These are phyloP conservation scores for Aristolochia contorta DNA, from an alignment of 164 flowering plant genomes.

Conservation along the genomic window DNA sequence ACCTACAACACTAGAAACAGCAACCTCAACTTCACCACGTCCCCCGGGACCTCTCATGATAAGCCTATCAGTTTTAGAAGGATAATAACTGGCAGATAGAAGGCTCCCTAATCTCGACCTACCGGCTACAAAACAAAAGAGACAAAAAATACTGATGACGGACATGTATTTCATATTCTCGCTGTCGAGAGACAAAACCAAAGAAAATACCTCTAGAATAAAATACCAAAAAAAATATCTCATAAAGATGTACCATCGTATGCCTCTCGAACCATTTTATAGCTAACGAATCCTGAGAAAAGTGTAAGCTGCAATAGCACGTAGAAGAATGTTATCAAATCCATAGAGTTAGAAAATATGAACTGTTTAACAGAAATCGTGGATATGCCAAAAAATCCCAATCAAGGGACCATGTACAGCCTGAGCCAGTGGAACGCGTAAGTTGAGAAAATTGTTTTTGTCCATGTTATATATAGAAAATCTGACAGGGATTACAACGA, in stretches of 20 bases:
- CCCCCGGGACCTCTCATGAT: constrained; percentile 99
- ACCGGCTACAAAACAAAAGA: constrained; percentile 49
- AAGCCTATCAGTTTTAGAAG: constrained; percentile 71
- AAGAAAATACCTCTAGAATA: neutral
- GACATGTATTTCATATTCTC: neutral
- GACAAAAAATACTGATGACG: neutral
- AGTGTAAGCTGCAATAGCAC: constrained; percentile 71
- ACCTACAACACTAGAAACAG: constrained; percentile 94
- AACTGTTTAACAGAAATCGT: too few relatives aligned
- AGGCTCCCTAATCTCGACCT: constrained; percentile 83
- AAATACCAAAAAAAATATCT: neutral
- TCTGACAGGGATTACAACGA: too few relatives aligned
- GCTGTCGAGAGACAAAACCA: neutral
- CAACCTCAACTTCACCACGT: constrained; percentile 98
- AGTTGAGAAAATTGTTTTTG: too few relatives aligned
- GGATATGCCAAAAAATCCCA: too few relatives aligned
- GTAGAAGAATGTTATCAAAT: neutral
- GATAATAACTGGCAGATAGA: constrained; percentile 49
- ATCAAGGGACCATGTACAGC: too few relatives aligned
- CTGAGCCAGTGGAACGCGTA: too few relatives aligned
- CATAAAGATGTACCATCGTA: constrained; percentile 55
- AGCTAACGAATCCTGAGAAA: constrained; percentile 98
- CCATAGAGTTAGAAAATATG: too few relatives aligned
- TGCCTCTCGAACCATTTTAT: constrained; percentile 99
- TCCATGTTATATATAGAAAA: too few relatives aligned